Base-by-base conservation (phyloP, 139 green algal genomes). In the Nannochloris sp. region DNA sequence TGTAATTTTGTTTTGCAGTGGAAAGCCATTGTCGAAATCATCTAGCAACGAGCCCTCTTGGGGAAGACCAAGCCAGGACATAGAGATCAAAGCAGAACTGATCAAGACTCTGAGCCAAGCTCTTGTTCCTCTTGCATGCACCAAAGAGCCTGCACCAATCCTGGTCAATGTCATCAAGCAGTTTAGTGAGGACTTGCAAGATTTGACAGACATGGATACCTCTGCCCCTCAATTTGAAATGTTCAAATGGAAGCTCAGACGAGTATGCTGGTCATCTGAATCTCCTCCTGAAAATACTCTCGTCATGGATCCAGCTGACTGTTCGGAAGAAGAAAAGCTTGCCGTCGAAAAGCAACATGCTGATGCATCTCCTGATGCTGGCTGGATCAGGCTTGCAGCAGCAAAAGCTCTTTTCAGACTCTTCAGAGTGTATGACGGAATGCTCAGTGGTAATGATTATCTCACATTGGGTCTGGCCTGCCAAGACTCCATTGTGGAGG, bases 331-430 rank as follows among this genome's bases (percentile, higher is more conserved):
- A 50, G 49, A 71, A 17, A 14, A 23, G 12, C 20, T 58, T 14
- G 63, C 72, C 12, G 30, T 71, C 53, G 56, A 67, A 4, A 64
- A 65, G 11, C 57, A 68, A 46, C 23, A 28, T 3, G 36, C 29
- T 29, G 16, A 37, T n/a, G 43, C 20, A 25, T 23, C 60, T 4
- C 45, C 48, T 44, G 75, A 89, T 57, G 50, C 31, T 6, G 81
- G 67, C 2, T 62, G 56, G 45, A 43, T 94, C 53, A 72, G 86
- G 13, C 61, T 83, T 60, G 62, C 81, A 11, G 76, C 84, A 2
- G 74, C 70, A 11, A 63, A 58, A 5, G 63, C 70, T 6, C 59
- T 92, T 66, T 71, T 93, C 61, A 79, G 74, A 28, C 67, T 94
- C 44, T 75, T 71, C 1, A 75, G 69, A 6, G 60, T 60, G 14